A percentile compares a stretch with the other conserved stretches of the same genome.
Conservation (phyloP, 2,329 filamentous ascomycete species). For the Fusarium poae region DNA sequence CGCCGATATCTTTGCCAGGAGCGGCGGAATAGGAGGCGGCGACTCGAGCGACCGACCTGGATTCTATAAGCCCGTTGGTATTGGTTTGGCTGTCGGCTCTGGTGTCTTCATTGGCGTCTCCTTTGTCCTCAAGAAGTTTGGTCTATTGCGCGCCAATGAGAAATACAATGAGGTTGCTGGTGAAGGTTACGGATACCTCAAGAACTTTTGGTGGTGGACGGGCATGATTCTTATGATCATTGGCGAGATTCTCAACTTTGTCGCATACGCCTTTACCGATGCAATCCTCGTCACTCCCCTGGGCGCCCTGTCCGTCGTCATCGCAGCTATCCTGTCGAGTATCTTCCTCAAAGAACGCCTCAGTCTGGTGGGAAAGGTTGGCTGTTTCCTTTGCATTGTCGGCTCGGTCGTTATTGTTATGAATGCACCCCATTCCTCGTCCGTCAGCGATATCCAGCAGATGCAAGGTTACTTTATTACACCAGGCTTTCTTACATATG, state of each 20-base stretch:
- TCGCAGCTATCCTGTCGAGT: conserved; percentile 89
- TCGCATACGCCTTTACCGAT: conserved; percentile 96
- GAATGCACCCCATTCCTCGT: conserved; percentile 89
- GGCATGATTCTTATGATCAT: conserved; percentile 98
- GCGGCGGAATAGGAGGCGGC: conserved; percentile 31
- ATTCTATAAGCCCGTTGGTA: conserved; percentile 86
- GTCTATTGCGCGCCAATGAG: conserved; percentile 89
- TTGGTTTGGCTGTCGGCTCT: conserved; percentile 86
- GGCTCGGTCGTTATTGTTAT: conserved; percentile 94
- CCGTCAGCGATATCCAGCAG: conserved; percentile 88
- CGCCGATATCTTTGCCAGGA: conserved; percentile 43
- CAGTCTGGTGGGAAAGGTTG: conserved; percentile 95
- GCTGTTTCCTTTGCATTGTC: conserved; percentile 94
- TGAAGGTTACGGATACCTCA: conserved; percentile 96
- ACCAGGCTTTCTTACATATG: conserved; percentile 87
- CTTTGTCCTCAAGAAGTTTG: conserved; percentile 95
- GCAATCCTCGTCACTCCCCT: conserved; percentile 94
- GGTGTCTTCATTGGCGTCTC: conserved; percentile 94
- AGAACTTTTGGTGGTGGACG: conserved; percentile 93
- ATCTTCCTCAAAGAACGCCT: conserved; percentile 96
- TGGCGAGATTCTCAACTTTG: conserved; percentile 96
- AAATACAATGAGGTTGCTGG: conserved; percentile 97
- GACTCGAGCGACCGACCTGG: conserved; percentile 56
- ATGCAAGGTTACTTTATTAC: conserved; percentile 90
- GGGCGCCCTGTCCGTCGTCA: conserved; percentile 90